Evolutionary conservation across 106 monocot genomes (phyloP), one percentile per base, ranked within the genome.

Genomic region (Agapanthus africanus): DNA sequence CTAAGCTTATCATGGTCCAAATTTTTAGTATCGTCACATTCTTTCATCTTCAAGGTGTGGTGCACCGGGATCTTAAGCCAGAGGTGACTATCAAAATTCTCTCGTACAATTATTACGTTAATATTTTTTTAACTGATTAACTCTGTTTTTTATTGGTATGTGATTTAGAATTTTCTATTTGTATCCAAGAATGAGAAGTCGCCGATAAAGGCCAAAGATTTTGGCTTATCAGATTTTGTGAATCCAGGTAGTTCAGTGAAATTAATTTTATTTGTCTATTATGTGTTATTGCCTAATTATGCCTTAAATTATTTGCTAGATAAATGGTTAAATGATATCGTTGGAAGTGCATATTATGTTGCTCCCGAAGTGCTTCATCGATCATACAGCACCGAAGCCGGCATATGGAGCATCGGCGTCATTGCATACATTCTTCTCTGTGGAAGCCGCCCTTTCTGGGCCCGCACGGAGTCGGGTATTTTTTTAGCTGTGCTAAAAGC

Each of bases 341-440:
- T 87, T 3, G 87, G 87, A 46, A 83, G 87, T 54, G 83, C 87
- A 57, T 87, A 80, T 70, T 87, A 87, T 70, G 87, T 83, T 63
- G 87, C 87, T 51, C 87, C 83, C 37, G 83, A 88, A 80, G 78
- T 83, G 54, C 78, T 88, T 49, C 86, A 88, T 68, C 76, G 93
- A 73, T 81, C 88, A n/a, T 93, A 93, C 68, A 86, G 93, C 46
- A 84, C 79, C 7, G 89, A 93, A 79, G 93, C 89, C 41, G 93
- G 89, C 59, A 89, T 93, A 83, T 93, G 93, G 93, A 93, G 93
- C 33, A 76, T 89, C 34, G 93, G 93, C 44, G 86, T 93, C 19
- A 86, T 93, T 39, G 69, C 89, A 46, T 93, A 93, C 61, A 93
- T 93, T 77, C 77, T 89, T 18, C 77, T 93, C 1, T 88, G 88